These are phyloP conservation scores for Alternaria novae-zelandiae DNA, from an alignment of 2,329 filamentous ascomycete genomes.

Conservation along the genomic window DNA sequence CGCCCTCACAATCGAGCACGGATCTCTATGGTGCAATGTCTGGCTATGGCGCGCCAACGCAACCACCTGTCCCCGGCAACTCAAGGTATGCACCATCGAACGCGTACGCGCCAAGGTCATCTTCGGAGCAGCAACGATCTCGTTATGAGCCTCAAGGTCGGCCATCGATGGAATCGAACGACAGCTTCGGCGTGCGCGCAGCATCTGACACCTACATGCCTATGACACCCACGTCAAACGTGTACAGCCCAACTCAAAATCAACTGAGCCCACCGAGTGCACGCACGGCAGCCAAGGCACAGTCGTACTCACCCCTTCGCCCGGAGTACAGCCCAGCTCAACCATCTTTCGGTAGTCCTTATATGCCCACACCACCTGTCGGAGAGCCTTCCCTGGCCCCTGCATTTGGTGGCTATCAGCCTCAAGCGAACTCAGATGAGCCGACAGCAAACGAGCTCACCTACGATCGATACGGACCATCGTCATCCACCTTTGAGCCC, in stretches of 20 bases:
- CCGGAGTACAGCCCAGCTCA: constrained; percentile 31
- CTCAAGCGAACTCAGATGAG: constrained; percentile 34
- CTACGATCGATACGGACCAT: constrained; percentile 42
- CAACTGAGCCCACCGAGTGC: constrained; percentile 39
- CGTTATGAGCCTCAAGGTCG: constrained; percentile 55
- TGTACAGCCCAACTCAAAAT: constrained; percentile 40
- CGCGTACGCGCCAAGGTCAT: constrained; percentile 55
- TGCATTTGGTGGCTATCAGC: constrained; percentile 36
- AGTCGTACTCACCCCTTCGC: constrained; percentile 42
- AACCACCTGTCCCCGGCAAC: constrained; percentile 35
- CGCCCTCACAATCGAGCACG: constrained; percentile 68
- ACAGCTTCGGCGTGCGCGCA: constrained; percentile 32
- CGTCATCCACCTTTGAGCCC: constrained; percentile 36
- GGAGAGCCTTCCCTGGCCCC: constrained; percentile 28
- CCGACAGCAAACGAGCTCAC: constrained; percentile 18
- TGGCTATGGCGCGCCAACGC: constrained; percentile 51
- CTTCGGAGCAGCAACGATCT: constrained; percentile 58
- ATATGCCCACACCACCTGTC: constrained; percentile 35
- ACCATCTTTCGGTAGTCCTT: constrained; percentile 37
- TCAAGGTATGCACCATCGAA: constrained; percentile 49
- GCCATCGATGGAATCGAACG: constrained; percentile 47
- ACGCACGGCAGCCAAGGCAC: constrained; percentile 33
- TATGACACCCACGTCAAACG: constrained; percentile 32
- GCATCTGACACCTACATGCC: constrained; percentile 41
- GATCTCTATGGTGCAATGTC: constrained; percentile 78